Conservation (phyloP, 1,284 basidiomycete species). For the Amylostereum areolatum region DNA sequence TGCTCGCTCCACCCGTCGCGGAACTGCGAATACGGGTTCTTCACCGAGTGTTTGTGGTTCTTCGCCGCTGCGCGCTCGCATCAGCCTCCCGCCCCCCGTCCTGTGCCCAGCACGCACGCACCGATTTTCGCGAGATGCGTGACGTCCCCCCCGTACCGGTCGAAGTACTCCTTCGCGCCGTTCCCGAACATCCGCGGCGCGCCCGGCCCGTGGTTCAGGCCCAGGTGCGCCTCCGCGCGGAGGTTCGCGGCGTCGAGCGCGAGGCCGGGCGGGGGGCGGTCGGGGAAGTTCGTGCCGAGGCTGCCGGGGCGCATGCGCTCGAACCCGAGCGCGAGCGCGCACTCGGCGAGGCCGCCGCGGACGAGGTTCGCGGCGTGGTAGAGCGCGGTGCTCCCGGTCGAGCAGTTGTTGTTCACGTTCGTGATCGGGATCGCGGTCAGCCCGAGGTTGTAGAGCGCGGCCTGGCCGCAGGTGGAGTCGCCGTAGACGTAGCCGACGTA, state of each 20-base stretch:
- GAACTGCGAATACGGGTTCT: conserved; percentile 87
- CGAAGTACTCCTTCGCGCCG: conserved; percentile 74
- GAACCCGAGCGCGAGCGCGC: conserved; percentile 80
- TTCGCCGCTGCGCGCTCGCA: conserved; percentile 52
- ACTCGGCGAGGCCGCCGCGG: conserved; percentile 67
- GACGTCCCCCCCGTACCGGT: conserved; percentile 66
- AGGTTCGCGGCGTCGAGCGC: conserved; percentile 38
- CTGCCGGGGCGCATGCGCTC: conserved; percentile 84
- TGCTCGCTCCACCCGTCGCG: conserved; percentile 69
- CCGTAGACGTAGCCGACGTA: conserved; percentile 79
- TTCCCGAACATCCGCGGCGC: conserved; percentile 77
- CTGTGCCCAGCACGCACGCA: conserved; percentile 22
- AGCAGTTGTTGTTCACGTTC: conserved; percentile 85
- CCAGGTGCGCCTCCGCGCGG: conserved; percentile 52
- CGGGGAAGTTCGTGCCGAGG: conserved; percentile 64
- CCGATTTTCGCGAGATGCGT: conserved; percentile 75
- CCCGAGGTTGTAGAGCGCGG: conserved; percentile 82
- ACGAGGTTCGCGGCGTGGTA: conserved; percentile 66
- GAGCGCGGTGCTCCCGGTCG: conserved; percentile 72
- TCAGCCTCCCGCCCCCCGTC: too few species aligned
- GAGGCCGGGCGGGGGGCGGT: conserved; percentile 55
- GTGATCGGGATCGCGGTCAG: conserved; percentile 82
- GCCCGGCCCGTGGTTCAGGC: conserved; percentile 61
- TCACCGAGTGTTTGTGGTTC: conserved; percentile 78
- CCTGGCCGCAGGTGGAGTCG: conserved; percentile 79